Evolutionary conservation across 352 stramenopile genomes (phyloP).

Genomic region (Phytophthora melonis): DNA sequence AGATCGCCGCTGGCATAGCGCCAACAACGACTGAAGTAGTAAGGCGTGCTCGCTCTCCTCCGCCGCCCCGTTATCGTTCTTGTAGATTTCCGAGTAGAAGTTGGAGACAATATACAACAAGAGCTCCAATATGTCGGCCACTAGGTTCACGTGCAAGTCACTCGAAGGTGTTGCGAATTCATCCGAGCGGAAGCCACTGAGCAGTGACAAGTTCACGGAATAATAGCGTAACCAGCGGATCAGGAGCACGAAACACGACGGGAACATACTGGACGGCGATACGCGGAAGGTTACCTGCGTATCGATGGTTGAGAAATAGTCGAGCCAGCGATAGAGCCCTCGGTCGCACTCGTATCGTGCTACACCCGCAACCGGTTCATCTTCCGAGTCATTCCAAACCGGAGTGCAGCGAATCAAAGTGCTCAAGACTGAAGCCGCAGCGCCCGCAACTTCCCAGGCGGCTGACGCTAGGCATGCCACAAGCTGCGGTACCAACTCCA

Average conservation of each 20-base stretch:
- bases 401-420: constrained; percentile 13
- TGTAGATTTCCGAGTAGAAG: constrained; percentile 27
- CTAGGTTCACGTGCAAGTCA: constrained; percentile 4
- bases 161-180: not conserved
- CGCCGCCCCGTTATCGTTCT: constrained; percentile 10
- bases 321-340: constrained; percentile 16
- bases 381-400: not conserved
- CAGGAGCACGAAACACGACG: constrained; percentile 39
- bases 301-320: constrained; percentile 17
- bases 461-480: constrained; percentile 18
- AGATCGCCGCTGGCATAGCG: constrained; percentile 20
- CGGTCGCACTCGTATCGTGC: constrained; percentile 17
- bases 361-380: not conserved
- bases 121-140: constrained; percentile 16
- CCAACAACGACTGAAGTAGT: constrained; percentile 26
- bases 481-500: constrained; percentile 14
- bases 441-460: constrained; percentile 15
- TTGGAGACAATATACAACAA: constrained; percentile 28
- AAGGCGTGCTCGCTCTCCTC: constrained; percentile 22
- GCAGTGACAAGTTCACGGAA: constrained; percentile 33
- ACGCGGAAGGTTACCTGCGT: constrained; percentile 4
- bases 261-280: constrained; percentile 19
- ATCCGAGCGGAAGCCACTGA: constrained; percentile 3
- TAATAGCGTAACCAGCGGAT: constrained; percentile 43
- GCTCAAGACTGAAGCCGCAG: constrained; percentile 7